phyloP scores from a whole-genome alignment of 2,329 filamentous ascomycete genomes.

The Fusarium gaditjirri region DNA sequence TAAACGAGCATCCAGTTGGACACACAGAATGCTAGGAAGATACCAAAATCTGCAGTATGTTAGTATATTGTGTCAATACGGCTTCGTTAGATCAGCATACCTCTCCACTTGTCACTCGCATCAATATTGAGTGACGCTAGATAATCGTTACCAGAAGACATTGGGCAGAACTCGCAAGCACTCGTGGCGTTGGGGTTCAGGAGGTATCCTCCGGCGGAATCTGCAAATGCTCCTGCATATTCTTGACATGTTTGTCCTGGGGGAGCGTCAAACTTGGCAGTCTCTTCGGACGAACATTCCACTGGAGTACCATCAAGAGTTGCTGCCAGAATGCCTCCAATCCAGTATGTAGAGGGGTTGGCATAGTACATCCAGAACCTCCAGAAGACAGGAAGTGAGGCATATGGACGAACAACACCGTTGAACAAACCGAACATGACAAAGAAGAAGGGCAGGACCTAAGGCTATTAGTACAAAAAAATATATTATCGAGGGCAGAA shows the following conservation, averaged over 20 bases:
- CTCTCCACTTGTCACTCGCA: slow-evolving; percentile 70
- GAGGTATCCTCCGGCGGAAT: slow-evolving; percentile 67
- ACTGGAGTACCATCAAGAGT: slow-evolving; percentile 46
- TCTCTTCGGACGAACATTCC: slow-evolving; percentile 53
- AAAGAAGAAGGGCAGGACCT: slow-evolving; percentile 81
- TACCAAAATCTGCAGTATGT: slow-evolving; percentile 64
- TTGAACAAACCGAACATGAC: slow-evolving; percentile 82
- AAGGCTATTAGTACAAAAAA: slow-evolving; percentile 41
- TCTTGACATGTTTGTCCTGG: slow-evolving; percentile 69
- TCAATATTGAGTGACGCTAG: slow-evolving; percentile 65
- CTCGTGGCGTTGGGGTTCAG: slow-evolving; percentile 67
- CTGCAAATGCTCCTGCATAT: slow-evolving; percentile 69
- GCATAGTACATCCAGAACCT: slow-evolving; percentile 40
- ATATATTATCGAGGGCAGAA: not conserved
- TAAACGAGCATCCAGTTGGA: slow-evolving; percentile 79
- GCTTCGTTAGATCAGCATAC: not conserved
- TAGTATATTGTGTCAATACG: not conserved
- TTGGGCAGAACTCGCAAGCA: slow-evolving; percentile 78
- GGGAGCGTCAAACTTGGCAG: slow-evolving; percentile 66
- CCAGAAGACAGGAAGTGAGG: slow-evolving; percentile 73
- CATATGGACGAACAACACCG: slow-evolving; percentile 77
- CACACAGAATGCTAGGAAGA: slow-evolving; percentile 76
- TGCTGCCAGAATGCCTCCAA: slow-evolving; percentile 35
- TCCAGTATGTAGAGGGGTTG: slow-evolving; percentile 39
- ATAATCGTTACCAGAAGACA: slow-evolving; percentile 67